These are phyloP conservation scores for Lasiosphaeria ovina DNA, from an alignment of 495 filamentous ascomycete genomes.

Conservation along the genomic window DNA sequence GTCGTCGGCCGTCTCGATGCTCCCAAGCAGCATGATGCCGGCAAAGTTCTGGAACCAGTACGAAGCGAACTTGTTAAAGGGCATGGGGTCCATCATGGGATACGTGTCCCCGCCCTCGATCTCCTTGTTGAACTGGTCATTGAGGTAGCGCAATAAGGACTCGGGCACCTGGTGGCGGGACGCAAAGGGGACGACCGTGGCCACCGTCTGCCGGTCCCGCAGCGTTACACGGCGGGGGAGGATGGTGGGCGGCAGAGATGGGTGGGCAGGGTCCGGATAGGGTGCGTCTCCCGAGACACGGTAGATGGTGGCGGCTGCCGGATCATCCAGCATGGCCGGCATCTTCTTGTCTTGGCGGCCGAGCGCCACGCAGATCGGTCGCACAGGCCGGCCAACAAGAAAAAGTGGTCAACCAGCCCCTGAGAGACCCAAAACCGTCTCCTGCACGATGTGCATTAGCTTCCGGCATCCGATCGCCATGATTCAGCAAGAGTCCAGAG, in stretches of 20 bases:
- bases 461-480: too few species aligned
- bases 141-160: slow-evolving; percentile 75
- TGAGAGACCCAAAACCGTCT: not conserved
- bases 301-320: slow-evolving; percentile 58
- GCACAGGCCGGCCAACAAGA: not conserved
- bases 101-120: slow-evolving; percentile 97
- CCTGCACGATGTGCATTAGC: not conserved
- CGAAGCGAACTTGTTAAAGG: slow-evolving; percentile 69
- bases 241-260: slow-evolving; percentile 66
- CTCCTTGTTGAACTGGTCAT: slow-evolving; percentile 85
- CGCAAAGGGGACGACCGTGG: slow-evolving; percentile 85
- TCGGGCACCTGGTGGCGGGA: slow-evolving; percentile 70
- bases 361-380: not conserved
- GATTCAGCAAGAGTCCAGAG: too few species aligned
- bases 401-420: not conserved
- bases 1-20: slow-evolving; percentile 58
- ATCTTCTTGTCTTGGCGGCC: slow-evolving; percentile 46
- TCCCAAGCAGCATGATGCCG: slow-evolving; percentile 88
- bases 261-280: slow-evolving; percentile 59
- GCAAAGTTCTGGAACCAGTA: slow-evolving; percentile 98
- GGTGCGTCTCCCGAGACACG: slow-evolving; percentile 62
- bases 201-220: slow-evolving; percentile 83
- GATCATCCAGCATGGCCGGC: slow-evolving; percentile 87
- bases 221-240: slow-evolving; percentile 81
- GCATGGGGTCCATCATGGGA: slow-evolving; percentile 81